phyloP scores from a whole-genome alignment of 495 filamentous ascomycete genomes.

The Aspergillus indologenus region DNA sequence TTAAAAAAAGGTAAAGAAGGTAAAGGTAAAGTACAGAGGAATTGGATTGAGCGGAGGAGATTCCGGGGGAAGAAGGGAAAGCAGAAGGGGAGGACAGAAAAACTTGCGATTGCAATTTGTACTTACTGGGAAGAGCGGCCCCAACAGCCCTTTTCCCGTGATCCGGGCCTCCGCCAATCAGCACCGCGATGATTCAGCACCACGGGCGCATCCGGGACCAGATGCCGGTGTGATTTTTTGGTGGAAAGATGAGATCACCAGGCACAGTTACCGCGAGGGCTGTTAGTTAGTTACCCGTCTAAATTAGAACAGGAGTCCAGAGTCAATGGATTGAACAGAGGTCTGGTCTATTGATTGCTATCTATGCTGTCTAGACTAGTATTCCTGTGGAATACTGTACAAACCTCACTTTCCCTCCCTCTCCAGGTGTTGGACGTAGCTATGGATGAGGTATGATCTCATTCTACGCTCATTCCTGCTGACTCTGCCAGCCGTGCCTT shows the following conservation, averaged over 20 bases:
- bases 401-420: too few species aligned
- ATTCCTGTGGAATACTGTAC: background rate
- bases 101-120: constrained; percentile 38
- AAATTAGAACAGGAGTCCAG: too few species aligned
- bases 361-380: background rate
- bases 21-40: constrained; percentile 37
- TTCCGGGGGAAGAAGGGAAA: constrained; percentile 13
- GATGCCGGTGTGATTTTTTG: constrained; percentile 13
- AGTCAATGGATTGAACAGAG: background rate
- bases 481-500: background rate
- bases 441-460: background rate
- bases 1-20: constrained; percentile 21
- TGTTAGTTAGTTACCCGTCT: too few species aligned
- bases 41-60: constrained; percentile 19
- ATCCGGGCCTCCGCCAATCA: constrained; percentile 39
- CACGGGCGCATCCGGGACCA: constrained; percentile 38
- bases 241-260: background rate
- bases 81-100: constrained; percentile 26
- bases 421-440: too few species aligned
- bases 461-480: constrained; percentile 3
- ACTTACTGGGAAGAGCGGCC: constrained; percentile 17
- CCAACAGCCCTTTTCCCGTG: constrained; percentile 36
- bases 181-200: constrained; percentile 32
- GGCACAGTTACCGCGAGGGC: too few species aligned
- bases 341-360: too few species aligned